These are phyloP conservation scores for Rhytidiadelphus loreus DNA, from an alignment of 225 moss, liverwort and hornwort genomes.

Conservation along the genomic window DNA sequence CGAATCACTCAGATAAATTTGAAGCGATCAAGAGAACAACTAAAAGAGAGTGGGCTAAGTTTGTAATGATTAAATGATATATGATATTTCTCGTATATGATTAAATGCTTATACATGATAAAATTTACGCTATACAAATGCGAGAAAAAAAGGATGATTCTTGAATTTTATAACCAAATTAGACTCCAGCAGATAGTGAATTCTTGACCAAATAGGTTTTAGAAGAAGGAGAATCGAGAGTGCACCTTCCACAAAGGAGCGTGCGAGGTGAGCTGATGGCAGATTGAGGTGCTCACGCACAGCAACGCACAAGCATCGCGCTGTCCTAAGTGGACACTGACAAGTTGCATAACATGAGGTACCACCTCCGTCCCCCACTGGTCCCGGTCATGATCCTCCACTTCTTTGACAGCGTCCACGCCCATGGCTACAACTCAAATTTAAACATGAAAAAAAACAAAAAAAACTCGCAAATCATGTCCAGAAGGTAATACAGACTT, in stretches of 20 bases:
- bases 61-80: neutral
- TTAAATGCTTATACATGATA: neutral
- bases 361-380: constrained; percentile 56
- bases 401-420: constrained; percentile 16
- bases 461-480: neutral
- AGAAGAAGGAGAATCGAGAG: neutral
- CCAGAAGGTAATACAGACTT: neutral
- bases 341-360: constrained; percentile 76
- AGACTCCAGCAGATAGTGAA: neutral
- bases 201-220: neutral
- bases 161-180: neutral
- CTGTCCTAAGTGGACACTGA: constrained; percentile 60
- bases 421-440: constrained; percentile 31
- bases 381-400: constrained; percentile 4
- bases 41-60: neutral
- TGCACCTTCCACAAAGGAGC: constrained; percentile 80
- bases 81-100: neutral
- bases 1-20: neutral
- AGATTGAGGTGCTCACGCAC: constrained; percentile 62
- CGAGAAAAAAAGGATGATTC: neutral
- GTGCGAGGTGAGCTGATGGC: constrained; percentile 58
- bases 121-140: neutral
- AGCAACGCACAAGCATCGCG: constrained; percentile 77
- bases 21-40: neutral
- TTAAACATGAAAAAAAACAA: constrained; percentile 1